phyloP scores from a whole-genome alignment of 2,329 filamentous ascomycete genomes.

The Aspergillus sp. region DNA sequence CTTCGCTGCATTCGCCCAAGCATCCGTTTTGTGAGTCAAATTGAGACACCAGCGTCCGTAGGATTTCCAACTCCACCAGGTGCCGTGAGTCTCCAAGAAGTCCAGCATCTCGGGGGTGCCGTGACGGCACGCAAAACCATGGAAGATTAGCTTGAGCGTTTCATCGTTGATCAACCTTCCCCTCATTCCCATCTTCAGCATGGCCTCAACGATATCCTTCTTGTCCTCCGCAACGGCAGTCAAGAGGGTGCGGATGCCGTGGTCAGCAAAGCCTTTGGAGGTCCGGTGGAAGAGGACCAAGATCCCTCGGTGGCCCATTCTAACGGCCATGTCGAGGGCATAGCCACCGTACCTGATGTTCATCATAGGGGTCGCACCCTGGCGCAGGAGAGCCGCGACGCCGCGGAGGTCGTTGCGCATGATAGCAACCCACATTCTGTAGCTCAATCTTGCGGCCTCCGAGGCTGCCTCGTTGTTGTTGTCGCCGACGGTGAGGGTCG shows the following conservation, averaged over 20 bases:
- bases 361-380: too few relatives aligned
- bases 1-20: too few relatives aligned
- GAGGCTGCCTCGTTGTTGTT: too few relatives aligned
- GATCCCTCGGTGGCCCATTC: neutral
- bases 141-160: neutral
- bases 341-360: too few relatives aligned
- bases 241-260: conserved; percentile 10
- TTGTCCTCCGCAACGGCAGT: conserved; percentile 9
- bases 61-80: neutral
- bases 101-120: neutral
- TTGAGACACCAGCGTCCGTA: neutral
- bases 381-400: too few relatives aligned
- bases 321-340: too few relatives aligned
- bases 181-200: conserved; percentile 19
- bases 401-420: too few relatives aligned
- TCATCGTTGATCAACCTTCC: conserved; percentile 8
- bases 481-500: too few relatives aligned
- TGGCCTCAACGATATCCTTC: conserved; percentile 6
- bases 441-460: too few relatives aligned
- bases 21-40: neutral
- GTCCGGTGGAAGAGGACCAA: conserved; percentile 10
- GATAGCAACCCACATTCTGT: too few relatives aligned
- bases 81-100: neutral
- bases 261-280: neutral
- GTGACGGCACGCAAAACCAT: neutral